These are phyloP conservation scores for Solanum lignicaule DNA, from an alignment of 257 asterid species.

Conservation along the genomic window DNA sequence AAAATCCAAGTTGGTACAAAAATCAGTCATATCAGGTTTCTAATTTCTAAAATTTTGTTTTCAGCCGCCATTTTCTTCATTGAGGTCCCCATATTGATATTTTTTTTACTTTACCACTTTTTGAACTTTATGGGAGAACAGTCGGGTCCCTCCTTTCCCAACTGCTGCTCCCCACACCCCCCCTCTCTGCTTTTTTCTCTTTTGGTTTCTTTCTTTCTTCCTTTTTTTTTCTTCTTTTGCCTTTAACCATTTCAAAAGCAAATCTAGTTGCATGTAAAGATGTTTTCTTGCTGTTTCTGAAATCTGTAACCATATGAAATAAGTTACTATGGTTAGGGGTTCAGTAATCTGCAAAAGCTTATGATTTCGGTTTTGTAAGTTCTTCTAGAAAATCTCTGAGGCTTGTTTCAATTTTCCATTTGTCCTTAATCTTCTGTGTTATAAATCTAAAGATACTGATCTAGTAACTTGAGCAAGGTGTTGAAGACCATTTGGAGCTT, in stretches of 20 bases:
- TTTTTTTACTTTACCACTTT: background rate
- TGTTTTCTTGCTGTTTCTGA: background rate
- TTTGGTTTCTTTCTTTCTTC: background rate
- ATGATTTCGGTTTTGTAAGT: background rate
- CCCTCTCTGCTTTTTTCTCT: background rate
- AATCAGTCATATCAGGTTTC: background rate
- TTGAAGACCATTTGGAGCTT: background rate
- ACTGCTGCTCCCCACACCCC: background rate
- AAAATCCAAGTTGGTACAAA: background rate
- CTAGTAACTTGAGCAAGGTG: background rate
- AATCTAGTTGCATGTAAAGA: background rate
- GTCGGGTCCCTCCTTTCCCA: background rate
- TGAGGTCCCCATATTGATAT: background rate
- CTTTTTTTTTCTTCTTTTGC: background rate
- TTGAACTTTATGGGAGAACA: background rate
- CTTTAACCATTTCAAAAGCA: background rate
- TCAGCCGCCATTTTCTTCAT: background rate
- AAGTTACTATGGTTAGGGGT: background rate
- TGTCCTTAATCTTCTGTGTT: background rate
- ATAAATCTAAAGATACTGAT: background rate
- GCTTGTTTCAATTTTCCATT: background rate
- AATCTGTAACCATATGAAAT: background rate
- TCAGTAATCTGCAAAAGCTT: background rate
- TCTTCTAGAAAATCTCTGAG: background rate
- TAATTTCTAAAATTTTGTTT: background rate